These are phyloP conservation scores for Chernovozyma aurita DNA, from an alignment of 1,139 yeast species.

Conservation along the genomic window DNA sequence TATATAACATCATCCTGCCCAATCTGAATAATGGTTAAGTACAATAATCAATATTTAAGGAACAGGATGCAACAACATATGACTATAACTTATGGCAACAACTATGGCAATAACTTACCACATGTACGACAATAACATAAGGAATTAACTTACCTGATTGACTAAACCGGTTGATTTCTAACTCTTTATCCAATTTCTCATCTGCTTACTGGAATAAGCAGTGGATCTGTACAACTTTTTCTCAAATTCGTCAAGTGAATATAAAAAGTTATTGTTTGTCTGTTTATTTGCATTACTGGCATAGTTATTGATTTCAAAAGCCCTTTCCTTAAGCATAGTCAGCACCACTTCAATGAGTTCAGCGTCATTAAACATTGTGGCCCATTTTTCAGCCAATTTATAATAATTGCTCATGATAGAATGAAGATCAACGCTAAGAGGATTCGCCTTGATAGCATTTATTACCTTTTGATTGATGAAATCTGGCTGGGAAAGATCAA, in stretches of 20 bases:
- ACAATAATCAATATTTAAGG: too few relatives aligned
- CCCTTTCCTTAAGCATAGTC: constrained; percentile 57
- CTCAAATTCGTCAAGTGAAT: constrained; percentile 75
- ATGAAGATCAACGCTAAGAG: constrained; percentile 64
- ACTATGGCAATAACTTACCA: too few relatives aligned
- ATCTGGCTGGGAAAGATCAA: constrained; percentile 67
- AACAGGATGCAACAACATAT: too few relatives aligned
- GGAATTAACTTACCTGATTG: too few relatives aligned
- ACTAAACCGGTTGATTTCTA: too few relatives aligned
- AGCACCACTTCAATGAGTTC: constrained; percentile 52
- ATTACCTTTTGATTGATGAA: constrained; percentile 58
- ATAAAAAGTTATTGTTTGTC: constrained; percentile 47
- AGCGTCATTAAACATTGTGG: constrained; percentile 60
- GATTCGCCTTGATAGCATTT: constrained; percentile 78
- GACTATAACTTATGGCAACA: too few relatives aligned
- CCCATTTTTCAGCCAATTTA: constrained; percentile 70
- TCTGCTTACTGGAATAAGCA: constrained; percentile 57
- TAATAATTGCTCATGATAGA: constrained; percentile 65
- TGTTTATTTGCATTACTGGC: constrained; percentile 54
- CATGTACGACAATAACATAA: too few relatives aligned
- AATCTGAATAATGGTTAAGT: too few relatives aligned
- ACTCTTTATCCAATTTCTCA: constrained; percentile 54
- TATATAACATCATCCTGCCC: too few relatives aligned
- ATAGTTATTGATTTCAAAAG: constrained; percentile 66
- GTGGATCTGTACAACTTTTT: constrained; percentile 53